Conservation (phyloP, 768 basidiomycete genomes). For the Boletellus emodensis region DNA sequence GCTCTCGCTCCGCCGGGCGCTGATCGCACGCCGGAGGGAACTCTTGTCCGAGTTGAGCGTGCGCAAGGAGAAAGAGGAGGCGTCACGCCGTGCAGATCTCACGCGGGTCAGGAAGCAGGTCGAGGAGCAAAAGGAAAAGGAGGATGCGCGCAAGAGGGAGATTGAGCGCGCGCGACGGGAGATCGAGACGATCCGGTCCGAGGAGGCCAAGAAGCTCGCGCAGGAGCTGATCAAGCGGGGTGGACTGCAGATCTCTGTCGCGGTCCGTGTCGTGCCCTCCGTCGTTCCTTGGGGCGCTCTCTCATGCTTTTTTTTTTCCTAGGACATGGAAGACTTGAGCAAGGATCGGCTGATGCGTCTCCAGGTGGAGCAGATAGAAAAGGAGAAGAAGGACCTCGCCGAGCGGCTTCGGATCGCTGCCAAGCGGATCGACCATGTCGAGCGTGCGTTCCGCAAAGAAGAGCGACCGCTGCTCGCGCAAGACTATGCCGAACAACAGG, state of each 20-base stretch:
- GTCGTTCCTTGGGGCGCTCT: too few relatives aligned
- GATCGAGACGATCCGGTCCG: slow-evolving; percentile 52
- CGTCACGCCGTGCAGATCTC: slow-evolving; percentile 69
- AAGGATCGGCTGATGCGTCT: slow-evolving; percentile 83
- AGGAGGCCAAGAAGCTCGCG: slow-evolving; percentile 86
- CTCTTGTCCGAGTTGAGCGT: slow-evolving; percentile 78
- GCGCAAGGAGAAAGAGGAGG: slow-evolving; percentile 87
- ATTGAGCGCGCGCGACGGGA: slow-evolving; percentile 74
- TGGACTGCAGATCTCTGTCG: slow-evolving; percentile 65
- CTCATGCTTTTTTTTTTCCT: not conserved
- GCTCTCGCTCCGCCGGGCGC: slow-evolving; percentile 68
- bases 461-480: slow-evolving; percentile 80
- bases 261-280: slow-evolving; percentile 40
- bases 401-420: slow-evolving; percentile 77
- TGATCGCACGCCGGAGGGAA: slow-evolving; percentile 83
- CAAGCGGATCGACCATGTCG: slow-evolving; percentile 93
- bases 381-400: slow-evolving; percentile 86
- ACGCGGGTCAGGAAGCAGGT: slow-evolving; percentile 65
- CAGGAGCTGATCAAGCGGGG: slow-evolving; percentile 79
- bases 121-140: slow-evolving; percentile 54
- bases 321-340: slow-evolving; percentile 82
- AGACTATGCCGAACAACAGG: slow-evolving; percentile 87
- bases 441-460: slow-evolving; percentile 92
- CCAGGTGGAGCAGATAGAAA: slow-evolving; percentile 93
- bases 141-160: slow-evolving; percentile 62